Percentiles rank a stretch among this genome's conserved stretches.
Evolutionary conservation across 148 eudicot species (phyloP).

Genomic region (Camellia sinensis): DNA sequence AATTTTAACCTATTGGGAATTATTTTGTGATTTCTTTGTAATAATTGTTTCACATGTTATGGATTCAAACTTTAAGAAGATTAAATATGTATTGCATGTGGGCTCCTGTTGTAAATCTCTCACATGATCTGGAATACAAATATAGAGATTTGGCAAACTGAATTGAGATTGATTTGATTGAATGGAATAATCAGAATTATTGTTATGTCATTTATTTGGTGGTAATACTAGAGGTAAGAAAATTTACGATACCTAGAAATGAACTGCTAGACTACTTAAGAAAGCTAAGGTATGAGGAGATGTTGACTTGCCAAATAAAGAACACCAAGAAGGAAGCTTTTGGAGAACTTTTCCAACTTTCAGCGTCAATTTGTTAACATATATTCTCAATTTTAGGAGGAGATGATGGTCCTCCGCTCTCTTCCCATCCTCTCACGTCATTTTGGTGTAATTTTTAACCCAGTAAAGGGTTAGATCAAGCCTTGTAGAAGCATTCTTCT

Average conservation of each 20-base stretch:
- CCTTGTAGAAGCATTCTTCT: constrained; percentile 70
- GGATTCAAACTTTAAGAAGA: too few species aligned
- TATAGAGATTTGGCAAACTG: too few species aligned
- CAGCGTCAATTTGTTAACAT: constrained; percentile 69
- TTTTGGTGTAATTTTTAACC: constrained; percentile 37
- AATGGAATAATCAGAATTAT: too few species aligned
- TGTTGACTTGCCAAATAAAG: constrained; percentile 89
- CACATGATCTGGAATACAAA: too few species aligned
- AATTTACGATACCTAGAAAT: constrained; percentile 25
- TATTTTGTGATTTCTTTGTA: too few species aligned
- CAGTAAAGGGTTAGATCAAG: constrained; percentile 61
- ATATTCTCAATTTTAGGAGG: constrained; percentile 71
- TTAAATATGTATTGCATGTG: too few species aligned
- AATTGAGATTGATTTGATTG: too few species aligned
- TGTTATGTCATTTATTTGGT: too few species aligned
- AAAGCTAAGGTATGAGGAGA: constrained; percentile 77
- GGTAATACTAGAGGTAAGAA: too few species aligned
- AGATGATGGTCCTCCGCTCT: constrained; percentile 20
- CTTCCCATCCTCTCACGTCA: constrained; percentile 12
- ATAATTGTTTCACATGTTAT: too few species aligned
- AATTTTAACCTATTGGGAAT: too few species aligned
- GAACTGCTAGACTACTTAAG: constrained; percentile 52
- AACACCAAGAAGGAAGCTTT: constrained; percentile 90
- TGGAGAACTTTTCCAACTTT: constrained; percentile 40
- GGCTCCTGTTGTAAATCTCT: too few species aligned